A percentile compares a stretch with the other conserved stretches of the same genome.
Conservation (phyloP, 176 grass and related monocot genomes). For the Triticum monococcum region DNA sequence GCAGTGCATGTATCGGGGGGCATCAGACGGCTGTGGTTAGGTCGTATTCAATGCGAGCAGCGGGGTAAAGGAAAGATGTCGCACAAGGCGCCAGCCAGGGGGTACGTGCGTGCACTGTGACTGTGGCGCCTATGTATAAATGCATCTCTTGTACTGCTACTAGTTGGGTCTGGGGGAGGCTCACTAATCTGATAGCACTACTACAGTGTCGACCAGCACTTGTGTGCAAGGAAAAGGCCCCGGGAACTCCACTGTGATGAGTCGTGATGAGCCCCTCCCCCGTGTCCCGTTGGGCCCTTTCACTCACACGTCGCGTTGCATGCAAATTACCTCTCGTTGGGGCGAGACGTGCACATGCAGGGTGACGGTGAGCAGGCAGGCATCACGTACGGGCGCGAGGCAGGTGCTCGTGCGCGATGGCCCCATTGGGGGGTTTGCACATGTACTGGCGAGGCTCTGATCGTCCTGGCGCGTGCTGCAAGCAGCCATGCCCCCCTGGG, state of each 20-base stretch:
- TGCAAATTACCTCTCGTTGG: not conserved
- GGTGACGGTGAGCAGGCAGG: not conserved
- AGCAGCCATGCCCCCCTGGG: not conserved
- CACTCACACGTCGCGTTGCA: not conserved
- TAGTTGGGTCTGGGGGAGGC: not conserved
- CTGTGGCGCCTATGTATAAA: not conserved
- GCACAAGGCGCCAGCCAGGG: not conserved
- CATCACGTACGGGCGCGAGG: not conserved
- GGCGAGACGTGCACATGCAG: not conserved
- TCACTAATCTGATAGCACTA: not conserved
- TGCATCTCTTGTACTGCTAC: not conserved
- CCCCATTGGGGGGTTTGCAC: not conserved
- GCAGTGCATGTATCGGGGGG: not conserved
- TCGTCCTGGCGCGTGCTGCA: not conserved
- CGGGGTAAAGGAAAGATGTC: not conserved
- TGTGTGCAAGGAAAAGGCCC: not conserved
- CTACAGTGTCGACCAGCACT: not conserved
- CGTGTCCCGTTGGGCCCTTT: not conserved
- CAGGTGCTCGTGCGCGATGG: not conserved
- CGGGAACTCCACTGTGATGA: too few species aligned
- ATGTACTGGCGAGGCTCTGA: not conserved
- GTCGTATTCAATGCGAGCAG: not conserved
- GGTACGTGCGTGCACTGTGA: too few species aligned
- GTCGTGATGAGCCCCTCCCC: too few species aligned
- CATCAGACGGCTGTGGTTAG: not conserved